Evolutionary conservation across 2,329 filamentous ascomycete genomes (phyloP).

Genomic region (Cercospora nicotianae): DNA sequence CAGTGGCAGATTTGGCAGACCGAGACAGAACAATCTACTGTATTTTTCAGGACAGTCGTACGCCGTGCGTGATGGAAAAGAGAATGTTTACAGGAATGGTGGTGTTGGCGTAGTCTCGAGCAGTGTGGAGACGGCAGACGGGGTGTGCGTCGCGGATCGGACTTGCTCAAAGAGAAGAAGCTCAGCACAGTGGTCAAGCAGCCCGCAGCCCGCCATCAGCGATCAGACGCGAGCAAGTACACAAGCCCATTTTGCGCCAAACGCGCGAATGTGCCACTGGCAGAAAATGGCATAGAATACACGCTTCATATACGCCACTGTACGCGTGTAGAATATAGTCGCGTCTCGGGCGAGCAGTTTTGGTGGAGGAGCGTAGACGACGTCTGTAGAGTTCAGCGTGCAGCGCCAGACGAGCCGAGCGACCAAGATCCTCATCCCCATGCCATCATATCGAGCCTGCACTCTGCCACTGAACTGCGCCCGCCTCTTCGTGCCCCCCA

Average conservation of each 20-base stretch:
- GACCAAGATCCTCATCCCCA: not conserved
- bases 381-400: slow-evolving; percentile 5
- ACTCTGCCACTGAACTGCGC: not conserved
- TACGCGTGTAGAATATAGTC: not conserved
- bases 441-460: slow-evolving; percentile 1
- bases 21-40: not conserved
- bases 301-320: not conserved
- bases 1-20: not conserved
- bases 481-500: not conserved
- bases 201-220: not conserved
- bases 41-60: not conserved
- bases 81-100: not conserved
- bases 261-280: not conserved
- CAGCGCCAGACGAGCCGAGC: slow-evolving; percentile 5
- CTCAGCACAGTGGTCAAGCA: not conserved
- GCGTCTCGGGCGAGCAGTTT: not conserved
- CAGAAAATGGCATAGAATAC: not conserved
- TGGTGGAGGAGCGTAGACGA: not conserved
- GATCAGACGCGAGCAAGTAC: not conserved
- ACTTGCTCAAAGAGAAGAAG: not conserved
- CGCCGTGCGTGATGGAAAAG: not conserved
- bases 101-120: not conserved
- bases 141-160: not conserved
- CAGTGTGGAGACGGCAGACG: not conserved
- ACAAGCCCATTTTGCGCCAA: slow-evolving; percentile 4